These are phyloP conservation scores for Saccharomycopsis fodiens DNA, from an alignment of 805 yeast species.

Conservation along the genomic window DNA sequence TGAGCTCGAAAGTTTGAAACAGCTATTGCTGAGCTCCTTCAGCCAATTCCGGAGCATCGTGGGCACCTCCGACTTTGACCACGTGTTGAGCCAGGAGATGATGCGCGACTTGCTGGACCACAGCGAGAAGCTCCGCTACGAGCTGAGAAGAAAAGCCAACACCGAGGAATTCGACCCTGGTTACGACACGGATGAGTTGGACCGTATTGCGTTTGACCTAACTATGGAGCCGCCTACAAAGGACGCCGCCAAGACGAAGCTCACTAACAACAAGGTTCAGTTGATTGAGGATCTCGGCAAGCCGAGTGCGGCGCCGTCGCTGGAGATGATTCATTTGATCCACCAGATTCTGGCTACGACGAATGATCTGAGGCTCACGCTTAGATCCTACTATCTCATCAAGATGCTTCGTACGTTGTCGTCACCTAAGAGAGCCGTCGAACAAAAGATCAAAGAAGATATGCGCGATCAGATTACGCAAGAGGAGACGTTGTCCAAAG, in stretches of 20 bases:
- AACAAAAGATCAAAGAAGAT: constrained; percentile 18
- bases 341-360: constrained; percentile 55
- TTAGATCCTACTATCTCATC: constrained; percentile 46
- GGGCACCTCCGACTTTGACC: constrained; percentile 5
- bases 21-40: constrained; percentile 3
- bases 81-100: constrained; percentile 3
- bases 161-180: constrained; percentile 17
- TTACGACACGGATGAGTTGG: constrained; percentile 20
- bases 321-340: constrained; percentile 40
- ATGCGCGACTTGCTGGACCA: constrained; percentile 4
- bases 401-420: constrained; percentile 38
- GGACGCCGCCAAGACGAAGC: constrained; percentile 23
- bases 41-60: constrained; percentile 3
- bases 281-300: constrained; percentile 23
- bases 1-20: constrained; percentile 7
- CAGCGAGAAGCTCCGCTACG: background rate
- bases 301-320: background rate
- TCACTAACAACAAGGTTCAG: constrained; percentile 23
- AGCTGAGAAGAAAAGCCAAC: background rate
- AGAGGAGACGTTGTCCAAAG: constrained; percentile 3
- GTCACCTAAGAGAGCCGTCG: constrained; percentile 25
- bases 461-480: background rate
- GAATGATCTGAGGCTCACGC: constrained; percentile 56
- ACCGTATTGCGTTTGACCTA: constrained; percentile 3
- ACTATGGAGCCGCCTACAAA: constrained; percentile 22